Base-by-base conservation (phyloP, 345 rosid species). In the Aegle marmelos region DNA sequence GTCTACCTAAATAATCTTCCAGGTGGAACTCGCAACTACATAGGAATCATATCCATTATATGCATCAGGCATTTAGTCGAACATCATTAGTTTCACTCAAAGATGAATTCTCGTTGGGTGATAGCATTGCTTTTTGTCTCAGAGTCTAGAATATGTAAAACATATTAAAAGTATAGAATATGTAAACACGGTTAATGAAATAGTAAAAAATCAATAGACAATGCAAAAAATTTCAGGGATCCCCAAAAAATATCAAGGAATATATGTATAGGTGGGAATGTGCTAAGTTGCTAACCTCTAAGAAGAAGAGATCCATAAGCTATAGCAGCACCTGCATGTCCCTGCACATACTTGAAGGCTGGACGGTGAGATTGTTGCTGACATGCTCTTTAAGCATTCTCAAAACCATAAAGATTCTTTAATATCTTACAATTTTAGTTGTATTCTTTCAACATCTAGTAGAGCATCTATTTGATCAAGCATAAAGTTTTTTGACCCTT, bases 241-340 rank as follows among this genome's bases (percentile, higher is more conserved):
- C 28, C 28, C 68, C 30, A 21, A 33, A 67, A 59, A 45, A 6
- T 62, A 27, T 24, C 36, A 81, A 54, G 62, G 63, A 73, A 59
- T 48, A 17, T 25, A 78, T 58, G 33, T 54, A 6, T 75, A 33
- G 67, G 66, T 33, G 24, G 4, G 21, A 53, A 50, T 30, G 73
- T 13, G 50, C 50, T 3, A 45, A 45, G 16, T 45, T 45, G 67
- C 89, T 81, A 66, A 90, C 98, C 98, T 91, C 94, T 83, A 66
- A 95, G 92, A 76, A 95, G 90, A 79, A 93, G 98, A 74, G 98
- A 88, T 80, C 98, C 98, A 86, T 91, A 91, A 24, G 93, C 96
- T 72, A 92, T 73, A 25, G 98, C 97, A 45, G 98, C 98, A 84
- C 95, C 98, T 25, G 91, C 86, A 87, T 95, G 98, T 72, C 98